These are phyloP conservation scores for Globisporangium spinosum DNA, from an alignment of 352 stramenopile genomes.

Conservation along the genomic window DNA sequence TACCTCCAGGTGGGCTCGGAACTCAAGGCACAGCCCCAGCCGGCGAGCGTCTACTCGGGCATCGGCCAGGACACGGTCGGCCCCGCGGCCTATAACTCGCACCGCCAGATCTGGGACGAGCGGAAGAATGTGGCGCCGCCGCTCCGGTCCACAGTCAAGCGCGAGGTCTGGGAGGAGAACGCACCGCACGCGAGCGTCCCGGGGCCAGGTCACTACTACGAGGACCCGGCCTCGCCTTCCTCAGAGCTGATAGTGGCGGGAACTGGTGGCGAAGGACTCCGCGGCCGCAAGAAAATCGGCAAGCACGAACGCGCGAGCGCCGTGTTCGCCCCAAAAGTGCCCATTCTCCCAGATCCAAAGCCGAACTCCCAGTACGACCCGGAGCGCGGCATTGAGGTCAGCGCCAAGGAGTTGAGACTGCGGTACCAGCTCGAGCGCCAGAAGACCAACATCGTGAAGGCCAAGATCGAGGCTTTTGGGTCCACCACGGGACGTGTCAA, in stretches of 20 bases:
- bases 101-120: conserved; percentile 57
- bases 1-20: conserved; percentile 47
- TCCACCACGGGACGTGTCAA: conserved; percentile 56
- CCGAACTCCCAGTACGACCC: conserved; percentile 42
- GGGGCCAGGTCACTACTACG: conserved; percentile 61
- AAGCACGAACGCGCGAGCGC: conserved; percentile 41
- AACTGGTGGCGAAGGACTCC: background rate
- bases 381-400: conserved; percentile 62
- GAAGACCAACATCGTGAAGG: conserved; percentile 20
- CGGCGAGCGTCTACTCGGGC: conserved; percentile 54
- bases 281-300: conserved; percentile 7
- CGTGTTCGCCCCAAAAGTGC: conserved; percentile 75
- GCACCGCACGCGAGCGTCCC: conserved; percentile 43
- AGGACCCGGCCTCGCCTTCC: background rate
- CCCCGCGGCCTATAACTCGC: conserved; percentile 57
- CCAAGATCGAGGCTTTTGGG: conserved; percentile 63
- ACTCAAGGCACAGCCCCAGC: conserved; percentile 40
- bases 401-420: conserved; percentile 45
- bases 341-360: conserved; percentile 48
- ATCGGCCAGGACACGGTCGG: conserved; percentile 70
- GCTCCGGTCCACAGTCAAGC: conserved; percentile 64
- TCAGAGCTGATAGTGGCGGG: background rate
- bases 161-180: conserved; percentile 71
- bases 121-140: conserved; percentile 63
- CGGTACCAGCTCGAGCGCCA: conserved; percentile 28